These are phyloP conservation scores for Hirschfeldia incana DNA, from an alignment of 345 rosid genomes.

Conservation along the genomic window DNA sequence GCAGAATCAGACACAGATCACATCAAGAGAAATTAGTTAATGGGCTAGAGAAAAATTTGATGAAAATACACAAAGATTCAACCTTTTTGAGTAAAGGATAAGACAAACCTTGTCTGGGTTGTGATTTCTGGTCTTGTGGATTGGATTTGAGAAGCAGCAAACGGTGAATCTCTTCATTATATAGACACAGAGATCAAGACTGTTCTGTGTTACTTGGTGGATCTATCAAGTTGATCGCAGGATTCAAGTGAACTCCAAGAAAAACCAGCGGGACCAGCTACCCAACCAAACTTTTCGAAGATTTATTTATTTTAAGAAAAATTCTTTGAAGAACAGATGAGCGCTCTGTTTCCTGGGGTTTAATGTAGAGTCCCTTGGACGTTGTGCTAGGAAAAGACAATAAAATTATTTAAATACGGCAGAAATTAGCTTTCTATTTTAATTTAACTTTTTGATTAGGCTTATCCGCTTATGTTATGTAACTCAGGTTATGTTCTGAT, in stretches of 20 bases:
- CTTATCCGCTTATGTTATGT: not conserved
- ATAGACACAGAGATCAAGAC: constrained; percentile 22
- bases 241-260: constrained; percentile 45
- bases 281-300: constrained; percentile 28
- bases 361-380: not conserved
- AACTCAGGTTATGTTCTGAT: not conserved
- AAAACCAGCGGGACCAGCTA: constrained; percentile 34
- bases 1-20: constrained; percentile 27
- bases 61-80: constrained; percentile 6
- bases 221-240: constrained; percentile 15
- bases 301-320: not conserved
- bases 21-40: constrained; percentile 5
- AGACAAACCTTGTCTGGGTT: constrained; percentile 31
- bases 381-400: not conserved
- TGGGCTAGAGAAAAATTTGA: not conserved
- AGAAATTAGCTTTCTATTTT: not conserved
- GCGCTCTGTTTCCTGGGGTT: not conserved
- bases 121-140: constrained; percentile 14
- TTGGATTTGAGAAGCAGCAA: constrained; percentile 30
- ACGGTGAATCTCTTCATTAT: constrained; percentile 38
- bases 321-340: constrained; percentile 9
- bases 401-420: not conserved
- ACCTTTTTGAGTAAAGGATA: not conserved
- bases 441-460: too few relatives aligned
- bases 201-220: not conserved